Evolutionary conservation across 768 basidiomycete genomes (phyloP).

Genomic region (Termitomyces sp.): DNA sequence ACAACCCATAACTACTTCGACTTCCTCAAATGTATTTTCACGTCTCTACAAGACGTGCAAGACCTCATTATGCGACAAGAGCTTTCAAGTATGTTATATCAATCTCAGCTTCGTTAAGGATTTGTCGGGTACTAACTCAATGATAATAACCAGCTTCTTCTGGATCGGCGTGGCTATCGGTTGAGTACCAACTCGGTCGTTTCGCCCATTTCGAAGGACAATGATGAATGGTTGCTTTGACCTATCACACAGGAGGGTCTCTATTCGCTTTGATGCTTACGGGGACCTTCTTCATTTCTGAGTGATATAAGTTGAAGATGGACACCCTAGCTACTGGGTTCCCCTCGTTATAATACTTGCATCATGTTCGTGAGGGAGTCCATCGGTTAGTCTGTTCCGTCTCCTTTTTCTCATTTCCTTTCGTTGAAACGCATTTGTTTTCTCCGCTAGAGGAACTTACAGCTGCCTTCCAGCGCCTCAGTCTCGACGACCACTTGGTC

Average conservation of each 20-base stretch:
- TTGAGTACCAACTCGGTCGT: slow-evolving; percentile 4
- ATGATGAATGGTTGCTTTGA: slow-evolving; percentile 13
- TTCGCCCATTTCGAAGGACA: slow-evolving; percentile 11
- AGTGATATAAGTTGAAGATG: slow-evolving; percentile 7
- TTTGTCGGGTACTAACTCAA: background rate
- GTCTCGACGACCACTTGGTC: background rate
- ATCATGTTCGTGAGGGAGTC: background rate
- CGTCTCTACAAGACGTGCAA: background rate
- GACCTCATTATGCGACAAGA: background rate
- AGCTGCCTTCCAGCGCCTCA: slow-evolving; percentile 2
- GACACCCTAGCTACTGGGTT: background rate
- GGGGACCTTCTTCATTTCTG: slow-evolving; percentile 1
- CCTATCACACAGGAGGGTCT: slow-evolving; percentile 6
- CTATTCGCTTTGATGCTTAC: slow-evolving; percentile 10
- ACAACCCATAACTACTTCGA: too few relatives aligned
- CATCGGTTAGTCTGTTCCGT: background rate
- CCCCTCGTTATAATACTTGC: background rate
- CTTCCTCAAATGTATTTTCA: background rate
- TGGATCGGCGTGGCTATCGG: background rate
- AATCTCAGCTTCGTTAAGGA: background rate
- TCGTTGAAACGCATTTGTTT: background rate
- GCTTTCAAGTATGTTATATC: background rate
- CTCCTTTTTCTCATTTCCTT: background rate
- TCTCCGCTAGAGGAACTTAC: background rate
- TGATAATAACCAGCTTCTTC: too few relatives aligned